A percentile compares a stretch with the other conserved stretches of the same genome.
Conservation (phyloP, 495 filamentous ascomycete genomes). For the Amorphotheca resinae region DNA sequence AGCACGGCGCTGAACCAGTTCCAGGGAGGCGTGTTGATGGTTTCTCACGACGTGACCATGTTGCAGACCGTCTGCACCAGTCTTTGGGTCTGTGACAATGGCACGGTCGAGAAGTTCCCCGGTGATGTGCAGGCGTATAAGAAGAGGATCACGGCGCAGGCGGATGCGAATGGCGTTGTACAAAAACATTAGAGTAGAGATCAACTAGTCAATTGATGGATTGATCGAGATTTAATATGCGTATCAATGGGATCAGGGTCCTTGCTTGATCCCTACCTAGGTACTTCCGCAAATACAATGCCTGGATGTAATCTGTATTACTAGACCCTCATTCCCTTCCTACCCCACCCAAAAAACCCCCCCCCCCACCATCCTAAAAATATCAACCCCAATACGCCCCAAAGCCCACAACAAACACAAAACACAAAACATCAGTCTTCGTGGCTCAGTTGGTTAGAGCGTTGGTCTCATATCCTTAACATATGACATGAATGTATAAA, state of each 20-base stretch:
- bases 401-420: no score
- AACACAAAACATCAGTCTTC: constrained; percentile 10
- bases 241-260: no score
- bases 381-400: no score
- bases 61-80: constrained; percentile 87
- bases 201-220: no score
- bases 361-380: no score
- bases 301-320: no score
- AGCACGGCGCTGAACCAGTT: constrained; percentile 72
- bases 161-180: constrained; percentile 76
- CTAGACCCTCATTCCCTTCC: no score
- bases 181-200: constrained; percentile 31
- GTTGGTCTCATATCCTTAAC: constrained; percentile 25
- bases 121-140: constrained; percentile 97
- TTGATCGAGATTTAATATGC: no score
- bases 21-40: constrained; percentile 93
- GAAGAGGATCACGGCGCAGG: constrained; percentile 86
- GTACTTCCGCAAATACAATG: no score
- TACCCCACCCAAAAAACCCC: no score
- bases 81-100: constrained; percentile 93
- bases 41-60: constrained; percentile 99
- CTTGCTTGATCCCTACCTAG: no score
- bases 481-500: constrained; percentile 16
- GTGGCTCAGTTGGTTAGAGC: constrained; percentile 33
- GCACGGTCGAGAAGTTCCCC: constrained; percentile 91